A percentile compares a stretch with the other conserved stretches of the same genome.
Evolutionary conservation across 2,329 filamentous ascomycete genomes (phyloP).

Genomic region (Botrytis cinerea): DNA sequence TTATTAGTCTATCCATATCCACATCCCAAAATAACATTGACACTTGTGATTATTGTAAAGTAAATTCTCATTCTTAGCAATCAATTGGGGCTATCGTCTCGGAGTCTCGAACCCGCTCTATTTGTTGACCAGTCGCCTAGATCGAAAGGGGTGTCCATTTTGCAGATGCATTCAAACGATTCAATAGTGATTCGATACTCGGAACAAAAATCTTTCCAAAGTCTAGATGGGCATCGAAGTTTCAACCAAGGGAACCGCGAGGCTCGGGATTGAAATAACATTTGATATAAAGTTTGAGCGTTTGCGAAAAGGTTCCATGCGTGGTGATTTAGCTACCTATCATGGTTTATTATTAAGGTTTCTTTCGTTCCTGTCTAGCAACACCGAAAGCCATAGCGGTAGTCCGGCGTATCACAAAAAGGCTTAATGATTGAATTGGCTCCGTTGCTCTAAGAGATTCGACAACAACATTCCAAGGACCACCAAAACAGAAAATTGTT

Average conservation of each 20-base stretch:
- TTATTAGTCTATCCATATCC: not conserved
- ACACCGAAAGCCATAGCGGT: not conserved
- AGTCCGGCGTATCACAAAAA: not conserved
- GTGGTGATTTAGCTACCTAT: not conserved
- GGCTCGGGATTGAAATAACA: not conserved
- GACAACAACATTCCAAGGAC: not conserved
- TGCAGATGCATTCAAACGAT: not conserved
- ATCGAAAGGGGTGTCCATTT: not conserved
- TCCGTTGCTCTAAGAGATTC: not conserved
- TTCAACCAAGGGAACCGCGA: not conserved
- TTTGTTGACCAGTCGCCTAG: not conserved
- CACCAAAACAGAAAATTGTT: not conserved
- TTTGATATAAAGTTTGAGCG: not conserved
- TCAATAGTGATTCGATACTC: not conserved
- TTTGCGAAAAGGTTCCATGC: not conserved
- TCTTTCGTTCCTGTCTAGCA: not conserved
- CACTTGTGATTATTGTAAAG: too few species aligned
- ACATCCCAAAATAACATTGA: not conserved
- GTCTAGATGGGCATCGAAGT: not conserved
- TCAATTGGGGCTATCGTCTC: not conserved
- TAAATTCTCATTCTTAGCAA: not conserved
- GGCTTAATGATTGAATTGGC: not conserved
- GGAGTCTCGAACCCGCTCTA: not conserved
- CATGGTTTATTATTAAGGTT: slow-evolving; percentile 2
- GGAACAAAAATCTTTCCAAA: not conserved